Conservation (phyloP, 495 filamentous ascomycete genomes). For the Articulospora tetracladia region DNA sequence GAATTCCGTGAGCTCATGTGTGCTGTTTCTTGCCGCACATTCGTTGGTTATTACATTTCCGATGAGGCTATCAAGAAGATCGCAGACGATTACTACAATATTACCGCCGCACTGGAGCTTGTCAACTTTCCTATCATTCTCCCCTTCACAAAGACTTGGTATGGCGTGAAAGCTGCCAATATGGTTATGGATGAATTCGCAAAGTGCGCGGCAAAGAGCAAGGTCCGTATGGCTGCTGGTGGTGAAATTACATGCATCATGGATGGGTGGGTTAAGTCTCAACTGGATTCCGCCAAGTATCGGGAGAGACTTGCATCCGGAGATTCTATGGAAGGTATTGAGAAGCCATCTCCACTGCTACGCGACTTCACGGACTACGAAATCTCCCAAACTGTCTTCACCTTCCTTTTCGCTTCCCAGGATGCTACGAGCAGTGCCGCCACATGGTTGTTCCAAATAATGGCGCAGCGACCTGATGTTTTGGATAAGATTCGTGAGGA, state of each 20-base stretch:
- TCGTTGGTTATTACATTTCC: slow-evolving; percentile 92
- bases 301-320: slow-evolving; percentile 67
- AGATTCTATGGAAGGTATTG: slow-evolving; percentile 55
- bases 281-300: slow-evolving; percentile 77
- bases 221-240: slow-evolving; percentile 87
- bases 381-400: slow-evolving; percentile 93
- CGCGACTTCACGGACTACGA: slow-evolving; percentile 89
- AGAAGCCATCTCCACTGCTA: slow-evolving; percentile 78
- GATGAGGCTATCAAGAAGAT: slow-evolving; percentile 91
- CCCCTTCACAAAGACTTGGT: slow-evolving; percentile 94
- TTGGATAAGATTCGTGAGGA: slow-evolving; percentile 90
- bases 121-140: slow-evolving; percentile 99
- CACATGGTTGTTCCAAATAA: slow-evolving; percentile 93
- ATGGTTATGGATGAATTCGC: slow-evolving; percentile 89
- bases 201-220: slow-evolving; percentile 89
- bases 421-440: slow-evolving; percentile 91
- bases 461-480: slow-evolving; percentile 90
- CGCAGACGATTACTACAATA: slow-evolving; percentile 92
- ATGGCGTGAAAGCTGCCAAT: slow-evolving; percentile 91
- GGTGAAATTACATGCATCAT: slow-evolving; percentile 87
- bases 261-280: slow-evolving; percentile 87
- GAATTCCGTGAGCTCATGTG: slow-evolving; percentile 95
- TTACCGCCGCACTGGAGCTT: slow-evolving; percentile 92
- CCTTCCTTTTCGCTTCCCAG: slow-evolving; percentile 96
- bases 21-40: slow-evolving; percentile 90